Percentiles rank a stretch among this genome's conserved stretches.
These are phyloP conservation scores for Starmerella lactis-condensi DNA, from an alignment of 805 yeast species.

Conservation along the genomic window DNA sequence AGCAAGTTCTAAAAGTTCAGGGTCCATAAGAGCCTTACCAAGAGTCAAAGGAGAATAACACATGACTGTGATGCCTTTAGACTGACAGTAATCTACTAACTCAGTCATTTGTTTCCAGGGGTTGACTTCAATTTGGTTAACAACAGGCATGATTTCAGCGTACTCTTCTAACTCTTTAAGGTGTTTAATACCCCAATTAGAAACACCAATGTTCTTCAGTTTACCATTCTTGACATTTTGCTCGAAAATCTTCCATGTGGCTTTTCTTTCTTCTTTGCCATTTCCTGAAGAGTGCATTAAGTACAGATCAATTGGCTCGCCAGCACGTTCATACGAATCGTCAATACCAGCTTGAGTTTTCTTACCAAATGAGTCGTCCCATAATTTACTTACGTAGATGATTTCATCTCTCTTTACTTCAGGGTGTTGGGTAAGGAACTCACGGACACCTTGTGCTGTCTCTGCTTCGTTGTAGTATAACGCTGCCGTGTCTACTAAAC, in stretches of 20 bases:
- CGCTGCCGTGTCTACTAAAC: constrained; percentile 59
- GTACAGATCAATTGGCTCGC: constrained; percentile 52
- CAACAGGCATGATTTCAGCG: constrained; percentile 32
- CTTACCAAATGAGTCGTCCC: constrained; percentile 45
- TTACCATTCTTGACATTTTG: constrained; percentile 34
- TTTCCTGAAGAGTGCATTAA: constrained; percentile 31
- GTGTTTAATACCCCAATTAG: constrained; percentile 43
- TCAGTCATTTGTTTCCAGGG: constrained; percentile 63
- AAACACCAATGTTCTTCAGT: constrained; percentile 41
- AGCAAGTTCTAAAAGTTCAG: constrained; percentile 22
- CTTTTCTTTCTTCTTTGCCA: constrained; percentile 24
- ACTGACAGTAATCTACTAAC: constrained; percentile 40
- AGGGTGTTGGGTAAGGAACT: constrained; percentile 33
- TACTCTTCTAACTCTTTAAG: constrained; percentile 34
- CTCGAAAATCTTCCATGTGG: constrained; percentile 38
- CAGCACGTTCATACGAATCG: constrained; percentile 34
- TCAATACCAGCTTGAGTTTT: constrained; percentile 35
- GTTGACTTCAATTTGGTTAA: constrained; percentile 67
- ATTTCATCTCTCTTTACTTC: constrained; percentile 34
- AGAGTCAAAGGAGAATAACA: constrained; percentile 67
- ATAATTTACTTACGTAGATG: constrained; percentile 47
- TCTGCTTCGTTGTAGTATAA: constrained; percentile 47
- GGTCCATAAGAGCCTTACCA: constrained; percentile 34
- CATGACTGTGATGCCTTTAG: constrained; percentile 41
- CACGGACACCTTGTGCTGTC: constrained; percentile 38